Conservation (phyloP, 108 stramenopile species). For the Epithemia pelagica region DNA sequence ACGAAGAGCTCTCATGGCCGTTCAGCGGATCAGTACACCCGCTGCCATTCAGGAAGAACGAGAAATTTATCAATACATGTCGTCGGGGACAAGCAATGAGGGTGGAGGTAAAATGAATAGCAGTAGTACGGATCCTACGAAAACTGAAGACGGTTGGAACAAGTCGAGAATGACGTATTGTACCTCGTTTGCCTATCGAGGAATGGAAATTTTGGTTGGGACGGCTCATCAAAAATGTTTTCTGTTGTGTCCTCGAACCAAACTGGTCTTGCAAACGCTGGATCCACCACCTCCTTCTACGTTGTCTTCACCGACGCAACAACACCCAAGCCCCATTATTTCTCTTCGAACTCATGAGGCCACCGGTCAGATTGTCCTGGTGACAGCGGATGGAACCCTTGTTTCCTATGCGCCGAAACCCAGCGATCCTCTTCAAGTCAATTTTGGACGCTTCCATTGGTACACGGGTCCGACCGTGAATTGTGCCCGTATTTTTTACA, state of each 20-base stretch:
- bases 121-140: too few species aligned
- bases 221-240: slow-evolving; percentile 10
- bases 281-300: slow-evolving; percentile 15
- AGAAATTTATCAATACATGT: not conserved
- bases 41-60: not conserved
- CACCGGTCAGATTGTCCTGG: slow-evolving; percentile 28
- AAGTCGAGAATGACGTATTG: slow-evolving; percentile 9
- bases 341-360: slow-evolving; percentile 23
- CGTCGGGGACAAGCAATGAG: too few species aligned
- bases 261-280: slow-evolving; percentile 53
- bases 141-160: too few species aligned
- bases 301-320: not conserved
- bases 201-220: slow-evolving; percentile 62
- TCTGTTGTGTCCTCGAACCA: slow-evolving; percentile 54
- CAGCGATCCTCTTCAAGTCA: slow-evolving; percentile 13
- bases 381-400: slow-evolving; percentile 23
- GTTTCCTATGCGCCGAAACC: slow-evolving; percentile 25
- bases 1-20: not conserved
- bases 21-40: not conserved
- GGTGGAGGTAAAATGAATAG: too few species aligned
- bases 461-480: slow-evolving; percentile 15
- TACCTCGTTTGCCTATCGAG: slow-evolving; percentile 31
- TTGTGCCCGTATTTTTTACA: slow-evolving; percentile 24
- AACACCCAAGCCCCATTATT: slow-evolving; percentile 23
- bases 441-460: slow-evolving; percentile 14